phyloP scores from a whole-genome alignment of 148 eudicot species.

The Rhododendron griersonianum region DNA sequence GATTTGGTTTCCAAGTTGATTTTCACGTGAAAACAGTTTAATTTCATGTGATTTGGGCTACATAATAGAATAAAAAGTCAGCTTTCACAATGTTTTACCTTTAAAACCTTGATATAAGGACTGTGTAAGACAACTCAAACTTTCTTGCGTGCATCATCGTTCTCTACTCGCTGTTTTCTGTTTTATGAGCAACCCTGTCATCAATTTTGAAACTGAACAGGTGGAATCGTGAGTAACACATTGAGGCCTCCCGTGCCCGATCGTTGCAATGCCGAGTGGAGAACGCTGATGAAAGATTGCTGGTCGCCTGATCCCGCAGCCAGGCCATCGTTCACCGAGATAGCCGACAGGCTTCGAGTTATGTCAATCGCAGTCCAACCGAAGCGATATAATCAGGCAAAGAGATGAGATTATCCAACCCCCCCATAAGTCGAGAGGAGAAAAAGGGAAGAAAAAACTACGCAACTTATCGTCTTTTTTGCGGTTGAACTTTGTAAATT shows the following conservation, averaged over 20 bases:
- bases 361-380: slow-evolving; percentile 65
- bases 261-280: slow-evolving; percentile 84
- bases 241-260: slow-evolving; percentile 80
- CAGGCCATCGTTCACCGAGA: slow-evolving; percentile 81
- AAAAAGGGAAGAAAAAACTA: neutral
- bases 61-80: neutral
- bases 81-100: neutral
- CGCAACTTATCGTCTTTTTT: neutral
- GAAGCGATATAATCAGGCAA: slow-evolving; percentile 53
- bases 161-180: neutral
- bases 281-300: slow-evolving; percentile 85
- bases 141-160: neutral
- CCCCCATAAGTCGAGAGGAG: neutral
- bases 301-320: slow-evolving; percentile 75
- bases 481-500: slow-evolving; percentile 1
- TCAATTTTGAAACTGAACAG: slow-evolving; percentile 22
- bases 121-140: neutral
- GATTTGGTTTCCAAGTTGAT: neutral
- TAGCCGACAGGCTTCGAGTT: slow-evolving; percentile 60
- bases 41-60: neutral
- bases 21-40: neutral
- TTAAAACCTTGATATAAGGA: neutral
- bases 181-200: neutral
- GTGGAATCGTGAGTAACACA: slow-evolving; percentile 84
- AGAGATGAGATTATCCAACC: slow-evolving; percentile 26